phyloP scores from a whole-genome alignment of 768 basidiomycete species.

The Trametes cubensis region DNA sequence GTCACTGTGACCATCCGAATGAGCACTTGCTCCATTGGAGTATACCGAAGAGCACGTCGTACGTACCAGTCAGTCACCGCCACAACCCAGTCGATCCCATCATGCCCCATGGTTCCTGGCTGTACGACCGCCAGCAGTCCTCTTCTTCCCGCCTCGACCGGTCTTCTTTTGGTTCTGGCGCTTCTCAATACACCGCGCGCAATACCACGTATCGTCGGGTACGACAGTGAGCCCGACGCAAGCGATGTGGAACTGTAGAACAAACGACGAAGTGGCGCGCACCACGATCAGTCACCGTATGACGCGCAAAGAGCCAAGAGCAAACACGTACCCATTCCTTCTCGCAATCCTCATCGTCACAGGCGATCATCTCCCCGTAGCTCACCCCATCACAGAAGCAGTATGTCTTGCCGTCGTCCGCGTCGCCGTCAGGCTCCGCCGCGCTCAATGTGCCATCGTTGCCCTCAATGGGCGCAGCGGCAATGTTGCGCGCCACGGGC shows the following conservation, averaged over 20 bases:
- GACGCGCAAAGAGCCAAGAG: slow-evolving; percentile 4
- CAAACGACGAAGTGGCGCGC: not conserved
- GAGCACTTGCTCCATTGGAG: not conserved
- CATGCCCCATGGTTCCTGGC: slow-evolving; percentile 29
- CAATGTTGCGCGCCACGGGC: slow-evolving; percentile 58
- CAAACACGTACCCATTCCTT: slow-evolving; percentile 82
- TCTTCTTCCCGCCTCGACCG: slow-evolving; percentile 32
- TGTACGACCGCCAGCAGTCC: slow-evolving; percentile 30
- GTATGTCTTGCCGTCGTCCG: slow-evolving; percentile 65
- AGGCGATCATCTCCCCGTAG: slow-evolving; percentile 95
- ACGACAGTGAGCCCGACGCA: slow-evolving; percentile 70
- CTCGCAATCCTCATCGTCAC: slow-evolving; percentile 79
- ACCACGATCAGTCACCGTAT: slow-evolving; percentile 17
- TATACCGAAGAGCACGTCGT: not conserved
- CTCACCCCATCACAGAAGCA: slow-evolving; percentile 85
- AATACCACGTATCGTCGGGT: slow-evolving; percentile 78
- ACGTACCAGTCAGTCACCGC: not conserved
- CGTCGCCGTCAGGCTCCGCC: slow-evolving; percentile 59
- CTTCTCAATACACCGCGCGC: slow-evolving; percentile 64
- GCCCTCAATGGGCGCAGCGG: slow-evolving; percentile 37
- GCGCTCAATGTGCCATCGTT: slow-evolving; percentile 45
- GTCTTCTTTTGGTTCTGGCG: slow-evolving; percentile 44
- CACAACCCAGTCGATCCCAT: not conserved
- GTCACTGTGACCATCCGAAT: not conserved
- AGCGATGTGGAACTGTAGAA: slow-evolving; percentile 71